A percentile compares a stretch with the other conserved stretches of the same genome.
These are phyloP conservation scores for rapeseed (Brassica napus) DNA, from an alignment of 345 rosid genomes.

Conservation along the genomic window DNA sequence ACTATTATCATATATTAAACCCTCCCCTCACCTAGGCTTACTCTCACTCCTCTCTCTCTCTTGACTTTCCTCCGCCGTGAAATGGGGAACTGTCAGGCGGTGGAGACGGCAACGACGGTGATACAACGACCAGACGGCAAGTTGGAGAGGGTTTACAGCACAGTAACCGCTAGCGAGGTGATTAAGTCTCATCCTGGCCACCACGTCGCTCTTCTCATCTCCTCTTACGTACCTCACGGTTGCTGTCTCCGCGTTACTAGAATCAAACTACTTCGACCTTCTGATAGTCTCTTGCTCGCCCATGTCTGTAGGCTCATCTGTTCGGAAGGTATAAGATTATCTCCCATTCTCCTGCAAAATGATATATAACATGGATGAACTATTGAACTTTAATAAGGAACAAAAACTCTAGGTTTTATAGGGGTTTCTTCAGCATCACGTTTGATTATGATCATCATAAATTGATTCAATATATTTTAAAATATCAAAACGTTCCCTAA, in stretches of 20 bases:
- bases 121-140: constrained; percentile 38
- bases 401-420: not conserved
- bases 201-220: constrained; percentile 41
- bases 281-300: constrained; percentile 37
- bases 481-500: too few relatives aligned
- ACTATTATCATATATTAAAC: not conserved
- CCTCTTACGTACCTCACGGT: constrained; percentile 40
- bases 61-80: constrained; percentile 34
- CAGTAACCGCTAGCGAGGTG: constrained; percentile 33
- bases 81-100: constrained; percentile 46
- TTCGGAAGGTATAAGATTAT: constrained; percentile 24
- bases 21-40: not conserved
- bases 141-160: constrained; percentile 25
- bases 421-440: not conserved
- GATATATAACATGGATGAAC: not conserved
- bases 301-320: constrained; percentile 40
- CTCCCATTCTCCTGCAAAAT: not conserved
- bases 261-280: constrained; percentile 41
- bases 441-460: too few relatives aligned
- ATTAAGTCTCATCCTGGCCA: constrained; percentile 33
- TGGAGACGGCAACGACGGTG: constrained; percentile 38
- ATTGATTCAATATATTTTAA: too few relatives aligned
- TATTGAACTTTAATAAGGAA: not conserved
- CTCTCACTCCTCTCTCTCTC: constrained; percentile 25
- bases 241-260: constrained; percentile 44